Evolutionary conservation across 2,329 filamentous ascomycete species (phyloP).

Genomic region (Talaromyces sp.): DNA sequence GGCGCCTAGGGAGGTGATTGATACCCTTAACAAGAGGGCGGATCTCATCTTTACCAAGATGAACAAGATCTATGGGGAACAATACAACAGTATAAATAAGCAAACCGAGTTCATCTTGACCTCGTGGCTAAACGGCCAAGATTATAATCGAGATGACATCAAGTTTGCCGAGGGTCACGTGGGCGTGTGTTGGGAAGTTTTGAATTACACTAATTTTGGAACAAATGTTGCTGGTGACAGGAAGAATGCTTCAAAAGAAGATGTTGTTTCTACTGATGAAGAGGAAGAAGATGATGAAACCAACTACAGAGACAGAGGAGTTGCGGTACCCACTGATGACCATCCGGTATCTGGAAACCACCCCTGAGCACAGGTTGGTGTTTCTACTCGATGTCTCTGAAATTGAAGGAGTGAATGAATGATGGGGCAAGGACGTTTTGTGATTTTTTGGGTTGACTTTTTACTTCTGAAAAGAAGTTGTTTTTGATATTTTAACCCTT

Average conservation of each 20-base stretch:
- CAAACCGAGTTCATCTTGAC: neutral
- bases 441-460: neutral
- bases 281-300: neutral
- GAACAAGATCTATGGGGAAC: neutral
- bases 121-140: neutral
- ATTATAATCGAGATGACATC: neutral
- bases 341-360: neutral
- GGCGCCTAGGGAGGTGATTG: neutral
- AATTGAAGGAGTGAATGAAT: neutral
- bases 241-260: neutral
- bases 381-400: neutral
- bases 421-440: neutral
- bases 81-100: neutral
- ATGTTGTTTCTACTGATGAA: neutral
- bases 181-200: neutral
- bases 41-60: neutral
- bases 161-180: neutral
- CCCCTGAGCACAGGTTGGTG: neutral
- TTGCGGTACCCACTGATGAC: neutral
- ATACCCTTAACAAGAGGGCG: neutral
- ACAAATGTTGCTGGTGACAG: neutral
- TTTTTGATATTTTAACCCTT: neutral
- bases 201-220: neutral
- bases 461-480: neutral
- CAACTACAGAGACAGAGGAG: neutral